These are phyloP conservation scores for Serendipita indica DNA, from an alignment of 768 basidiomycete genomes.

Conservation along the genomic window DNA sequence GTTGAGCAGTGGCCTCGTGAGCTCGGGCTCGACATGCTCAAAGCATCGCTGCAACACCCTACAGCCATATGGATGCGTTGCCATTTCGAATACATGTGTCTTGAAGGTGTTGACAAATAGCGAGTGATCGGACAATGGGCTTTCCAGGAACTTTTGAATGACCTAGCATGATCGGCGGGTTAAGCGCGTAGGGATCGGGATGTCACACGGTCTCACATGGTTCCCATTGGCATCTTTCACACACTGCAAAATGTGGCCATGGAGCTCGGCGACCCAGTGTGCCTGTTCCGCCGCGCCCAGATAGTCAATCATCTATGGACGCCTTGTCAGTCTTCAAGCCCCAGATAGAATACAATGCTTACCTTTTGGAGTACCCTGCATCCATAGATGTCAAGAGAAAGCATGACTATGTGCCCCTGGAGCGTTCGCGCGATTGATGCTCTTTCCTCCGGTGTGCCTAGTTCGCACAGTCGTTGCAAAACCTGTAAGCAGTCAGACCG, in stretches of 20 bases:
- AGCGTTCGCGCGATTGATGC: constrained; percentile 52
- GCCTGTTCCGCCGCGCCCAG: constrained; percentile 66
- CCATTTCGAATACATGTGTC: constrained; percentile 63
- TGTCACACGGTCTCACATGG: constrained; percentile 46
- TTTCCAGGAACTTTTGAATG: constrained; percentile 77
- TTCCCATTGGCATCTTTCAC: constrained; percentile 89
- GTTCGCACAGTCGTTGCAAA: constrained; percentile 85
- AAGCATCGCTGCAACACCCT: constrained; percentile 89
- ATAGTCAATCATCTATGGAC: constrained; percentile 62
- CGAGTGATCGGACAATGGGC: constrained; percentile 60
- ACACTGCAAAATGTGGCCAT: constrained; percentile 65
- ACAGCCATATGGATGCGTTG: constrained; percentile 86
- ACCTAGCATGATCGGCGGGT: constrained; percentile 32
- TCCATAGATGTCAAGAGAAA: constrained; percentile 88
- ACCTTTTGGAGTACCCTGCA: constrained; percentile 95
- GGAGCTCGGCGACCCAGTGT: constrained; percentile 60
- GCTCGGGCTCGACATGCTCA: constrained; percentile 59
- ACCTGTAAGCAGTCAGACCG: constrained; percentile 35
- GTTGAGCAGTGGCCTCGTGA: constrained; percentile 58
- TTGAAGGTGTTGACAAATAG: constrained; percentile 61
- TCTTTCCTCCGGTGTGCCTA: constrained; percentile 64
- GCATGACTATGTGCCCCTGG: constrained; percentile 57
- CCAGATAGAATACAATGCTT: constrained; percentile 12
- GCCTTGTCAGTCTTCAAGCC: constrained; percentile 10
- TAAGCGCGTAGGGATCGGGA: neutral